These are phyloP conservation scores for Uncinocarpus reesii DNA, from an alignment of 2,329 filamentous ascomycete genomes.

Conservation along the genomic window DNA sequence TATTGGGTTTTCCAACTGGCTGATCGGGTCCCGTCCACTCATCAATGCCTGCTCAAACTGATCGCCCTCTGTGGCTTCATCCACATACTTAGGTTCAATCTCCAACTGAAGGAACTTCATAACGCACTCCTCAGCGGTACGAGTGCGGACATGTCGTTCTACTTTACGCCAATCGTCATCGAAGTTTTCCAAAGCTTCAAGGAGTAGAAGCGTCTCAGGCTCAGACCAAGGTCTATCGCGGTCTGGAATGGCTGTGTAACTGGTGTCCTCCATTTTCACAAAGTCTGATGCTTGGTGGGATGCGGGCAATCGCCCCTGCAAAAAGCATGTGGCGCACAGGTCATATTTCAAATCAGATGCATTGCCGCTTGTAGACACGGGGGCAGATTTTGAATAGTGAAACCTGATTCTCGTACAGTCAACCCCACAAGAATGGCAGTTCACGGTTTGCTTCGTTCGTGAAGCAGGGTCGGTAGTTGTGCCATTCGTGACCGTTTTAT, in stretches of 20 bases:
- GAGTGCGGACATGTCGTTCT: conserved; percentile 80
- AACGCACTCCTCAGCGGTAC: conserved; percentile 90
- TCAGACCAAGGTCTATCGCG: conserved; percentile 85
- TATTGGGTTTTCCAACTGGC: conserved; percentile 87
- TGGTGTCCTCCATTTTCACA: conserved; percentile 78
- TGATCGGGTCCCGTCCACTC: conserved; percentile 77
- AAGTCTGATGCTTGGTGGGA: conserved; percentile 74
- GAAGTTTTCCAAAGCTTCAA: conserved; percentile 84
- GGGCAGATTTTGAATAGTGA: conserved; percentile 55
- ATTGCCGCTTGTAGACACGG: conserved; percentile 47
- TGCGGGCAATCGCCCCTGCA: conserved; percentile 70
- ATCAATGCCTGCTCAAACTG: conserved; percentile 50
- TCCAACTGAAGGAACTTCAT: conserved; percentile 92
- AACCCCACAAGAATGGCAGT: conserved; percentile 84
- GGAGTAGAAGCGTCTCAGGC: conserved; percentile 72
- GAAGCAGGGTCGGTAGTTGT: conserved; percentile 47
- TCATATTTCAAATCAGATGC: conserved; percentile 62
- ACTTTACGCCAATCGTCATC: conserved; percentile 95
- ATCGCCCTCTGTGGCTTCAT: conserved; percentile 56
- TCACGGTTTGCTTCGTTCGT: conserved; percentile 56
- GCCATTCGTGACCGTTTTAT: conserved; percentile 58
- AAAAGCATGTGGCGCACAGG: conserved; percentile 81
- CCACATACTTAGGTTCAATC: conserved; percentile 94
- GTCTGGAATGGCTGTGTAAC: conserved; percentile 66
- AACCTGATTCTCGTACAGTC: conserved; percentile 70